Evolutionary conservation across 2,329 filamentous ascomycete genomes (phyloP).

Genomic region (Elsinoe ampelina): DNA sequence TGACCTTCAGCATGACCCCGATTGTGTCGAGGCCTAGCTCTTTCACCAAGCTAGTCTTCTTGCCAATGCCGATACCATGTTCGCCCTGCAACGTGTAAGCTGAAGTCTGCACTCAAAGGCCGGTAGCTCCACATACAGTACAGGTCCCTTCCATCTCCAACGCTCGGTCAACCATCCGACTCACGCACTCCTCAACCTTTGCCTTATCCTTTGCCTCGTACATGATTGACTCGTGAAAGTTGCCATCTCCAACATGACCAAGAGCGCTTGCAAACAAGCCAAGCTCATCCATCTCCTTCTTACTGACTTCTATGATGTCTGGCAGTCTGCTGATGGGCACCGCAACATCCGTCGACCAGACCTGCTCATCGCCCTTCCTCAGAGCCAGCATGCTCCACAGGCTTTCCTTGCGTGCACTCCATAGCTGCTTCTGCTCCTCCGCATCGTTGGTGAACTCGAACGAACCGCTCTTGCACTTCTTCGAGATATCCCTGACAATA

Average conservation of each 20-base stretch:
- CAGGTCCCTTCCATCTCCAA: slow-evolving; percentile 91
- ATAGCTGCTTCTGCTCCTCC: slow-evolving; percentile 46
- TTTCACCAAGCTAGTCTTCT: slow-evolving; percentile 68
- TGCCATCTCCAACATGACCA: slow-evolving; percentile 86
- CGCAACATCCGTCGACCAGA: slow-evolving; percentile 54
- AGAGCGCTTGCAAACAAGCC: slow-evolving; percentile 80
- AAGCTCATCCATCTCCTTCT: slow-evolving; percentile 78
- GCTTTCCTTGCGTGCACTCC: slow-evolving; percentile 52
- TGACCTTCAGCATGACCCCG: slow-evolving; percentile 75
- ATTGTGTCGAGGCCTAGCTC: slow-evolving; percentile 76
- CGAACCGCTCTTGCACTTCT: slow-evolving; percentile 45
- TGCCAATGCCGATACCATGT: slow-evolving; percentile 76
- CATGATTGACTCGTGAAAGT: slow-evolving; percentile 90
- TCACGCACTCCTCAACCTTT: slow-evolving; percentile 71
- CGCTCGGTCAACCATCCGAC: slow-evolving; percentile 84
- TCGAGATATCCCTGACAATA: slow-evolving; percentile 59
- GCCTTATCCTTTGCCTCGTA: slow-evolving; percentile 67
- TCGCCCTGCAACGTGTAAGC: slow-evolving; percentile 46
- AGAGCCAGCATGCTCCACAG: slow-evolving; percentile 53
- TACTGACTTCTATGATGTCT: slow-evolving; percentile 67
- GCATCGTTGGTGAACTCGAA: slow-evolving; percentile 49
- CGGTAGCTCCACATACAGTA: slow-evolving; percentile 36
- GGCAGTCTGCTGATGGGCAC: slow-evolving; percentile 52
- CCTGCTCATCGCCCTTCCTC: slow-evolving; percentile 45
- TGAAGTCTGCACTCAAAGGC: not conserved